Conservation (phyloP, 768 basidiomycete species). For the Sutorius australiensis region DNA sequence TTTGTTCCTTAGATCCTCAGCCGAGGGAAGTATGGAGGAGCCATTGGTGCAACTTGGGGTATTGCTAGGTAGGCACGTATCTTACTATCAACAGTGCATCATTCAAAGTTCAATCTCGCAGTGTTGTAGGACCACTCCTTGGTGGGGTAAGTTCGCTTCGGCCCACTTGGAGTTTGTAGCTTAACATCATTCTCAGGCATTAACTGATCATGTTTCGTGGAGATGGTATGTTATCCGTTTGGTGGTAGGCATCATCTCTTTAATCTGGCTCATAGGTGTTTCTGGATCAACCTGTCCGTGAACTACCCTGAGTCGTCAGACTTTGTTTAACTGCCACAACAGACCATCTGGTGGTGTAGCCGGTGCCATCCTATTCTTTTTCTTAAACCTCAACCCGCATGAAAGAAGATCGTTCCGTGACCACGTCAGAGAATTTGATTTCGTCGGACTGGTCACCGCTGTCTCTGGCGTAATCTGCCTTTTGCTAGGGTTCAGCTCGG, state of each 20-base stretch:
- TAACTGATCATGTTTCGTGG: slow-evolving; percentile 38
- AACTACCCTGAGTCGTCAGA: not conserved
- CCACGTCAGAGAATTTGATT: slow-evolving; percentile 37
- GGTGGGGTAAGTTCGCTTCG: slow-evolving; percentile 29
- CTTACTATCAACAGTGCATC: not conserved
- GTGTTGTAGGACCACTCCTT: slow-evolving; percentile 42
- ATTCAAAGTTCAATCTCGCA: slow-evolving; percentile 9
- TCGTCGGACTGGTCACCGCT: slow-evolving; percentile 34
- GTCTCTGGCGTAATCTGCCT: slow-evolving; percentile 36
- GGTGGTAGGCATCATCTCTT: not conserved
- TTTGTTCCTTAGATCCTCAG: slow-evolving; percentile 10
- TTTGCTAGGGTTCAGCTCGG: slow-evolving; percentile 37
- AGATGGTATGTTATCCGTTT: slow-evolving; percentile 32
- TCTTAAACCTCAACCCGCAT: slow-evolving; percentile 35
- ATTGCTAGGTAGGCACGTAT: slow-evolving; percentile 29
- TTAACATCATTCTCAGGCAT: slow-evolving; percentile 15
- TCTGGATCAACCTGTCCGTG: slow-evolving; percentile 35
- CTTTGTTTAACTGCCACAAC: not conserved
- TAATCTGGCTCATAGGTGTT: slow-evolving; percentile 28
- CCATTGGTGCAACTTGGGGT: slow-evolving; percentile 40
- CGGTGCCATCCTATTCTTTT: slow-evolving; percentile 30
- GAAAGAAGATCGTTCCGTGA: slow-evolving; percentile 30
- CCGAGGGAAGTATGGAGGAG: slow-evolving; percentile 39
- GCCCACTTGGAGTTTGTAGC: not conserved
- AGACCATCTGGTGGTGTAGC: slow-evolving; percentile 38